These are phyloP conservation scores for Lithohypha guttulata DNA, from an alignment of 2,329 filamentous ascomycete genomes.

Conservation along the genomic window DNA sequence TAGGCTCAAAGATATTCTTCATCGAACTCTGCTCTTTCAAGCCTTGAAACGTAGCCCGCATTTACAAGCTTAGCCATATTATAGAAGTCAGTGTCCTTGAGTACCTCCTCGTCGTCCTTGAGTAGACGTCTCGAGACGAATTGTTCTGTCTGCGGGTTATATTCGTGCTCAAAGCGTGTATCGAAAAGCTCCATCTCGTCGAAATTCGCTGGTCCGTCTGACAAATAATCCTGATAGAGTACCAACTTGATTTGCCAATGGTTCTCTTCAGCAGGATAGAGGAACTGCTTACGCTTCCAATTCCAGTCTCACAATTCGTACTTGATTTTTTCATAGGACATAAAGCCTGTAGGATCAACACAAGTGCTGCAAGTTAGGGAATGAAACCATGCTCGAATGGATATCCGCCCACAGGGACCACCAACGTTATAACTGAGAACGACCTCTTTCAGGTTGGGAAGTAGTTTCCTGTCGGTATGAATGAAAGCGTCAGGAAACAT, in stretches of 20 bases:
- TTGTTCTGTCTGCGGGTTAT: not conserved
- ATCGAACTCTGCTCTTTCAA: too few relatives aligned
- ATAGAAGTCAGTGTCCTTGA: not conserved
- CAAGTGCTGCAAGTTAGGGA: too few relatives aligned
- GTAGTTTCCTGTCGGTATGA: slow-evolving; percentile 1
- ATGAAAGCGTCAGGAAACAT: slow-evolving; percentile 7
- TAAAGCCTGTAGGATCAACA: not conserved
- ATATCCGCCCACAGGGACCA: too few relatives aligned
- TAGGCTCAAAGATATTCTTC: too few relatives aligned
- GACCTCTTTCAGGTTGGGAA: slow-evolving; percentile 1
- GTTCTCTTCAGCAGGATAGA: not conserved
- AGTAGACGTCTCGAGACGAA: not conserved
- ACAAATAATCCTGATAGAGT: not conserved
- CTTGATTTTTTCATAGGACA: not conserved
- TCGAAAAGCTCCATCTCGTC: too few relatives aligned
- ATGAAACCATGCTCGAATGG: too few relatives aligned
- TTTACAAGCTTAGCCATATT: too few relatives aligned
- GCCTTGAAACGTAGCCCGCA: too few relatives aligned
- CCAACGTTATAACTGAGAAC: not conserved
- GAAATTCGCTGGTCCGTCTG: too few relatives aligned
- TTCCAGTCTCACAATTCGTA: not conserved
- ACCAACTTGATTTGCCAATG: not conserved
- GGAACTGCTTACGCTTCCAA: slow-evolving; percentile 7
- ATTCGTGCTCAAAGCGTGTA: not conserved
- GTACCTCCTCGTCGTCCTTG: not conserved